Percentiles rank a stretch among this genome's conserved stretches.
phyloP scores from a whole-genome alignment of 345 rosid species.

The Angophora floribunda region DNA sequence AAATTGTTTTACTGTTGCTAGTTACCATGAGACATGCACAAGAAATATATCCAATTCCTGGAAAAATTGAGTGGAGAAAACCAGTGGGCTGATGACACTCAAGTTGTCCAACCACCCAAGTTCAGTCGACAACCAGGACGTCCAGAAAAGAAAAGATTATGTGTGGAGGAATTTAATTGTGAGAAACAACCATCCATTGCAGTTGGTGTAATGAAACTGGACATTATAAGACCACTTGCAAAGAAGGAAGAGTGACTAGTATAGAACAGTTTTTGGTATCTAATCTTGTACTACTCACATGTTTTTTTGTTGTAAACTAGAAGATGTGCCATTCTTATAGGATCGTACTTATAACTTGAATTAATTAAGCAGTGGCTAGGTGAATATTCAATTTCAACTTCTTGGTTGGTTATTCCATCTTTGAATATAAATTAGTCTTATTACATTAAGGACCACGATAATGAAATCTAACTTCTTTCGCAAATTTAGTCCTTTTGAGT shows the following conservation, averaged over 20 bases:
- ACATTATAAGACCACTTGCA: constrained; percentile 55
- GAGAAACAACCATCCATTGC: constrained; percentile 50
- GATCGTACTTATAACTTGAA: not conserved
- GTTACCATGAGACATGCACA: constrained; percentile 28
- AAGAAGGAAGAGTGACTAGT: constrained; percentile 17
- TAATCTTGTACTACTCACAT: not conserved
- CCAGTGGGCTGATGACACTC: constrained; percentile 6
- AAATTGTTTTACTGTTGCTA: constrained; percentile 39
- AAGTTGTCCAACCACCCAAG: constrained; percentile 35
- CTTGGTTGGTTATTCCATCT: not conserved
- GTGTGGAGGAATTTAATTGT: constrained; percentile 30
- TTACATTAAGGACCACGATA: not conserved
- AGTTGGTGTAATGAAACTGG: constrained; percentile 46
- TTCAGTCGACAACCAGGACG: constrained; percentile 42
- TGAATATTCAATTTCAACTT: not conserved
- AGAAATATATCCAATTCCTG: constrained; percentile 24
- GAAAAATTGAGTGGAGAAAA: constrained; percentile 26
- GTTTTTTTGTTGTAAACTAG: not conserved
- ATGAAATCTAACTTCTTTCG: not conserved
- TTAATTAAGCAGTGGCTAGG: not conserved
- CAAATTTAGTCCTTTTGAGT: not conserved
- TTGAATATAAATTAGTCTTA: not conserved
- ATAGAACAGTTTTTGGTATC: constrained; percentile 28
- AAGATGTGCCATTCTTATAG: not conserved
- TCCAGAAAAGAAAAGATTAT: constrained; percentile 44